Base-by-base conservation (phyloP, 768 basidiomycete species). In the Naganishia randhawae region DNA sequence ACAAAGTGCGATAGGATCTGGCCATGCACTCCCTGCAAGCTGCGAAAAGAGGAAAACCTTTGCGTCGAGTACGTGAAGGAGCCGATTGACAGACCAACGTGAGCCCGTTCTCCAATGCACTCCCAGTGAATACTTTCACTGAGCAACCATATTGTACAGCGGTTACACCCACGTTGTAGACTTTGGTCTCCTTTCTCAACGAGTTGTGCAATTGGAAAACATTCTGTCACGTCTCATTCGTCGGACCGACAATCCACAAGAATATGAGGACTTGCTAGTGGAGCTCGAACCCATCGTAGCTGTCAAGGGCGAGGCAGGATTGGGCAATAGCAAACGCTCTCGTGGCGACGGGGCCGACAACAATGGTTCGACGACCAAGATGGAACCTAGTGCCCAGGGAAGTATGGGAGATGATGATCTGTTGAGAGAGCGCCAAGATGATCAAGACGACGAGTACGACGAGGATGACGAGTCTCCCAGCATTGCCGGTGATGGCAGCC, bases 1-100 rank as follows among this genome's bases (percentile, higher is more conserved):
- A 69, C 68, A 25, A 69, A 69, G 52, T 68, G 67, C 32, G 68
- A 69, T 51, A 48, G 68, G 14, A 45, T 64, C 11, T 69, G 63
- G 50, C 68, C 68, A 4, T 69, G 68, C 51, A 63, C 62, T 1
- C 68, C 68, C 9, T 69, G 68, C 51, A 64, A 39, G 13, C 27
- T 55, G 41, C 31, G 68, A 3, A 41, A 42, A 14, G 66, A 67
- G 35, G 66, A 41, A 16, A 42, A 29, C 6, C 10, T 55, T 11
- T 67, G 66, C 33, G 66, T 55, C 1, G 66, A 67, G 32, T 67
- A 67, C 37, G 48, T 67, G 53, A 67, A 67, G 53, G 66, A 67
- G 29, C 52, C 52, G 66, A 67, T 52, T 31, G 66, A 67, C 19
- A 67, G 53, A 39, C 66, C 66, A 29, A 67, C 66, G 66, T 67